Base-by-base conservation (phyloP, 2,329 filamentous ascomycete genomes). In the Emergomyces pasteurianus region DNA sequence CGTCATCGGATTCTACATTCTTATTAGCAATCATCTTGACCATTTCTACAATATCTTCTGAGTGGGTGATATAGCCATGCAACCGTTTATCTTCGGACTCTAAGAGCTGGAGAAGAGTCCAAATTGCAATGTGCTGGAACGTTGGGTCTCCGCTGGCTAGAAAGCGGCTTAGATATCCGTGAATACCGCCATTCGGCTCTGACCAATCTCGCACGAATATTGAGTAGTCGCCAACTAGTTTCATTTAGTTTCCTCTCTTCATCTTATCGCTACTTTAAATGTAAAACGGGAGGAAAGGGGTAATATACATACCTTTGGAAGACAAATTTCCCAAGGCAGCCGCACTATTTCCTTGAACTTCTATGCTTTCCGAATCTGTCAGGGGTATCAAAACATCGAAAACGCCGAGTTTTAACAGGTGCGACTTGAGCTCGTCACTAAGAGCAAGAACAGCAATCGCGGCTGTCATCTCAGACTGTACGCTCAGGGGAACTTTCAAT, bases 381-480 rank as follows among this genome's bases (percentile, higher is more conserved):
- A 99, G 80, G 28, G 94, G 94, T 62, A 99, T 97, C 61, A 99
- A 78, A 14, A 97, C 92, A 70, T 96, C 94, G 70, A 97, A 97
- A 0, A 99, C 92, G 26, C 92, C 94, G 1, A 97, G 82, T 63
- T 90, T 92, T 60, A 99, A 79, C 14, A 99, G 82, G 71, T 95
- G 89, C 4, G 89, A 85, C 77, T 99, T 99, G 62, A 99, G 82
- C 65, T 99, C 94, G 69, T 99, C 94, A 68, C 92, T 96, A 58
- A 99, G 79, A 21, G 94, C 94, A 65, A 99, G 81, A 16, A 99
- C 94, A 43, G 94, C 94, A 74, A 99, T 96, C 1, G 94, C 94
- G n/a, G 94, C 94, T 4, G 94, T 99, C 94, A 99, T 99, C 75
- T 99, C 94, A 1, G 92, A 96, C 73, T 99, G 94, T 2, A 99